Base-by-base conservation (phyloP, 2,329 filamentous ascomycete genomes). In the Ustilaginoidea virens region DNA sequence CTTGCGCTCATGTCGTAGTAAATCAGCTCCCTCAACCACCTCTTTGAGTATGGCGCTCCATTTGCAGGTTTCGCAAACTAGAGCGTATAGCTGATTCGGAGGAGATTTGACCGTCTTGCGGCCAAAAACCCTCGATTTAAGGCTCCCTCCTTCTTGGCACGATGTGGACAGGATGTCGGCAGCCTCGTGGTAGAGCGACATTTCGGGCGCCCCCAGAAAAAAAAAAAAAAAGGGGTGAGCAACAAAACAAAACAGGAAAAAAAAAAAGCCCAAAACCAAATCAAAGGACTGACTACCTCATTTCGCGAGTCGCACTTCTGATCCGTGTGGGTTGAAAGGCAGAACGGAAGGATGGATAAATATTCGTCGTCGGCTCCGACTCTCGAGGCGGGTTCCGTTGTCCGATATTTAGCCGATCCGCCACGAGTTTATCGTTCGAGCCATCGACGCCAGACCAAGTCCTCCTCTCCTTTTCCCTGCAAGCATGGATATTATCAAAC, bases 111-210 rank as follows among this genome's bases (percentile, higher is more conserved):
- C 56, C 6, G 65, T 61, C 42, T 79, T 79, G 36, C 74, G 76
- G 33, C 64, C 62, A 52, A 90, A 96, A 25, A 96, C 72, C 20
- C 81, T 66, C 6, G 83, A 82, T 53, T 92, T 93, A 38, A 96
- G 66, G 16, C 82, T 93, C 12, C 82, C 83, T n/a, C 78, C 76
- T 16, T 48, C 40, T 7, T 40, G 36, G 1, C 42, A 39, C 3
- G 63, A 56, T n/a, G 69, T 66, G 1, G 69, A 57, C 32, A 98
- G 58, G 20, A 94, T 61, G 10, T 74, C 66, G 4, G 80, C 83
- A 5, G 86, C 80, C 59, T 96, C 90, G 50, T 92, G 80, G 52
- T 98, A 98, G 32, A 98, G 76, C 27, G 86, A 92, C 87, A 96
- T 96, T 12, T 21, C 16, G n/a, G 19, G 7, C n/a, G n/a, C n/a